Percentiles rank a stretch among this genome's conserved stretches.
phyloP scores from a whole-genome alignment of 75 land plant genomes.

The Ceratopteris richardii region DNA sequence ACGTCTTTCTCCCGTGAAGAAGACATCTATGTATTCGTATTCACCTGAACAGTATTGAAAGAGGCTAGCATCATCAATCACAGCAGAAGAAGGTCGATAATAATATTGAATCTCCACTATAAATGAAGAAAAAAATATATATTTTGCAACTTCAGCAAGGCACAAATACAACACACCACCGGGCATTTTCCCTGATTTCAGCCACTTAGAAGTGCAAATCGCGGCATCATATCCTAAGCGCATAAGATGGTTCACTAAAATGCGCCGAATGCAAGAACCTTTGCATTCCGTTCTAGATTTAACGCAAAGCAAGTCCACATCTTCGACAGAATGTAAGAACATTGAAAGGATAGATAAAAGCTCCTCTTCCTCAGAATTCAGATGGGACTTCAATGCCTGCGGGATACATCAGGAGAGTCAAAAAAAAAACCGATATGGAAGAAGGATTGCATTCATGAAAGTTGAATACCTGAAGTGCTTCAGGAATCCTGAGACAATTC shows the following conservation, averaged over 20 bases:
- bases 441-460: too few relatives aligned
- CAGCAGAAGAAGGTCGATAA: too few relatives aligned
- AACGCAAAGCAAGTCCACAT: slow-evolving; percentile 9
- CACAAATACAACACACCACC: slow-evolving; percentile 30
- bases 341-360: slow-evolving; percentile 9
- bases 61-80: too few relatives aligned
- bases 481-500: slow-evolving; percentile 3
- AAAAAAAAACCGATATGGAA: too few relatives aligned
- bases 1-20: slow-evolving; percentile 20
- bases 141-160: too few relatives aligned
- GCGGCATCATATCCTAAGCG: slow-evolving; percentile 29
- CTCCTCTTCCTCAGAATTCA: slow-evolving; percentile 13
- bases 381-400: slow-evolving; percentile 18
- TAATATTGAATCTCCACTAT: too few relatives aligned
- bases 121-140: too few relatives aligned
- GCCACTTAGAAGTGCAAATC: slow-evolving; percentile 33
- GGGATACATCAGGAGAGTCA: too few relatives aligned
- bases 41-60: slow-evolving; percentile 39
- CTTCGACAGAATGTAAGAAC: slow-evolving; percentile 13
- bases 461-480: slow-evolving; percentile 20
- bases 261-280: slow-evolving; percentile 28
- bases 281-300: slow-evolving; percentile 22
- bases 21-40: slow-evolving; percentile 80
- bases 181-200: slow-evolving; percentile 21
- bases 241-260: slow-evolving; percentile 29